Evolutionary conservation across 441 rosid species (phyloP).

Genomic region (Brassica balearica): DNA sequence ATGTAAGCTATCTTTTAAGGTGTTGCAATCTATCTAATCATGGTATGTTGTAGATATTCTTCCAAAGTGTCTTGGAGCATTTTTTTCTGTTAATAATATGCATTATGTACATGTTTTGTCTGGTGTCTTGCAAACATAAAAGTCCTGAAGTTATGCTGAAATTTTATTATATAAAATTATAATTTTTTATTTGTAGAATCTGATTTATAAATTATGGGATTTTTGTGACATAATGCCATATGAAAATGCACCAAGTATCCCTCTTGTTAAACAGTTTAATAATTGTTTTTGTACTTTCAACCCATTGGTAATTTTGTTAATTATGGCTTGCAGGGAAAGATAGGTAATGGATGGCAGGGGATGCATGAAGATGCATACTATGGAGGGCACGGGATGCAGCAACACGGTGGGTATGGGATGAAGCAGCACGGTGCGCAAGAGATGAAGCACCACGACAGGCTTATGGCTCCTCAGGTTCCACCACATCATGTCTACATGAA

Average conservation of each 20-base stretch:
- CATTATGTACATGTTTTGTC: background rate
- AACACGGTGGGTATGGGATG: slow-evolving; percentile 21
- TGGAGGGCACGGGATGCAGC: slow-evolving; percentile 9
- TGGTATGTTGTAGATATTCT: background rate
- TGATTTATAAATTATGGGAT: background rate
- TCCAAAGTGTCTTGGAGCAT: background rate
- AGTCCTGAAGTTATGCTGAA: slow-evolving; percentile 10
- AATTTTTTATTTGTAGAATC: background rate
- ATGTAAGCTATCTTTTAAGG: slow-evolving; percentile 23
- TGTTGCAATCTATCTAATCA: background rate
- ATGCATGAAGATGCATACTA: slow-evolving; percentile 18
- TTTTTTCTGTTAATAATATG: background rate
- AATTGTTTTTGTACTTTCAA: background rate
- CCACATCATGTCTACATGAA: slow-evolving; percentile 22
- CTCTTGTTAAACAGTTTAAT: background rate
- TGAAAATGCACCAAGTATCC: background rate
- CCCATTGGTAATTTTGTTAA: background rate
- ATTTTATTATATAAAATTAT: background rate
- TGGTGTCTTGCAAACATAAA: background rate
- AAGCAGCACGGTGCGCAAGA: background rate
- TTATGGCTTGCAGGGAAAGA: slow-evolving; percentile 7
- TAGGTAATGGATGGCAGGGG: slow-evolving; percentile 27
- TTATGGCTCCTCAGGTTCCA: slow-evolving; percentile 35
- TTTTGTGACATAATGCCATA: background rate
- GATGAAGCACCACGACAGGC: slow-evolving; percentile 22